Evolutionary conservation across 129 eudicot genomes (phyloP).

Genomic region (Cynara cardunculus): DNA sequence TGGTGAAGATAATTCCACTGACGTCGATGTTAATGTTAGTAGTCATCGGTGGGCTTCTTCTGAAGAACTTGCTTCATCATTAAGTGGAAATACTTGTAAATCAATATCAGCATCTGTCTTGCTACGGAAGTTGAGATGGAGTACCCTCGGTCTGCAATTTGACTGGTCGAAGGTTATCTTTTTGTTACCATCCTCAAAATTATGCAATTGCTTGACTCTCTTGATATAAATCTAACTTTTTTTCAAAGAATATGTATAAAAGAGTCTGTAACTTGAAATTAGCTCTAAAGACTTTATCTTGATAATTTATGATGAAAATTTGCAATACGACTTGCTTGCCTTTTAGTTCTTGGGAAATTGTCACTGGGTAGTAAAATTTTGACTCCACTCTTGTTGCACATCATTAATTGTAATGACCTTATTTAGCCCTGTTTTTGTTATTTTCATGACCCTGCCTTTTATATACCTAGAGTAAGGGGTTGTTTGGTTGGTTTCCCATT

Average conservation of each 20-base stretch:
- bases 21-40: slow-evolving; percentile 2
- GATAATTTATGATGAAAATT: background rate
- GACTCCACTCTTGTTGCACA: background rate
- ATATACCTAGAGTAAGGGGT: background rate
- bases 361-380: background rate
- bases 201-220: background rate
- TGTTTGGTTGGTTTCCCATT: too few species aligned
- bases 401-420: background rate
- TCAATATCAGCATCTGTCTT: slow-evolving; percentile 65
- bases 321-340: background rate
- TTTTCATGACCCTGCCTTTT: background rate
- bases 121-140: slow-evolving; percentile 90
- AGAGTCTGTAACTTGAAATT: background rate
- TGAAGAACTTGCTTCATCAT: slow-evolving; percentile 31
- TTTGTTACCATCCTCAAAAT: slow-evolving; percentile 10
- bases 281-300: background rate
- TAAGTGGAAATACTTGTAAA: slow-evolving; percentile 35
- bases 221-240: background rate
- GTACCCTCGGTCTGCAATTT: slow-evolving; percentile 94
- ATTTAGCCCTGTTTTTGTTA: background rate
- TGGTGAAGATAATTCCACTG: slow-evolving; percentile 5
- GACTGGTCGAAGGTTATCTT: slow-evolving; percentile 92
- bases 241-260: too few species aligned
- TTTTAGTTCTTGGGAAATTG: background rate
- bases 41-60: slow-evolving; percentile 51